Evolutionary conservation across 495 filamentous ascomycete genomes (phyloP), one percentile per base, ranked within the genome.

Genomic region (Neurospora africana): DNA sequence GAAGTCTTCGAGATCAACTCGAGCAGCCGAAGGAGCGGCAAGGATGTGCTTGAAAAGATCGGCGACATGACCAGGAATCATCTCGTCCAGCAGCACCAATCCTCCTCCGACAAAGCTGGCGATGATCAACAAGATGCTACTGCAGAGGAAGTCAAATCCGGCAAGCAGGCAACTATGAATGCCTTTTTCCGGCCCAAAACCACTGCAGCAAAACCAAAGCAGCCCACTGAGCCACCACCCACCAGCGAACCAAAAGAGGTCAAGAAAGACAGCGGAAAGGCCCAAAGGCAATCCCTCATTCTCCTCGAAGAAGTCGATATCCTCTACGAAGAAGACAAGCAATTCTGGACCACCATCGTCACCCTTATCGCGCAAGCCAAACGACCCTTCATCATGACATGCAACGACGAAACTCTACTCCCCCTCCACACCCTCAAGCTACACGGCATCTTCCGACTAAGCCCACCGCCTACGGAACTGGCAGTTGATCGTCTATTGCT

Each of bases 1-100:
- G 93, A 97, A 72, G 88, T 99, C 6, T 98, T 98, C 75, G 96
- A 99, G 80, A 92, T 99, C 76, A 97, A 96, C 74, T 79, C 95
- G 7, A 88, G 92, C 47, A 92, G 85, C 75, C 88, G 94, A 71
- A 84, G 96, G 68, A 96, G 88, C 78, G 96, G 93, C 13, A 94
- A 91, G 78, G 96, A 99, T 77, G 87, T 99, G 68, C 76, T 96
- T 10, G 95, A 98, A 70, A 93, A 87, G 71, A 92, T 99, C 21
- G 96, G 95, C 5, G 93, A 98, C 79, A 98, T 98, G 96, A 94
- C 93, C 17, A 89, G 89, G 72, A 98, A 98, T 75, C 96, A 99
- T 80, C 88, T 95, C 5, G 95, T 98, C 43, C 80, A 78, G 40
- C 82, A 83, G 39, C 77, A 79, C 69, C 79, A 83, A 37, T 76